A percentile compares a stretch with the other conserved stretches of the same genome.
phyloP scores from a whole-genome alignment of 371 early-diverging fungal species.

The Saksenaea vasiformis region DNA sequence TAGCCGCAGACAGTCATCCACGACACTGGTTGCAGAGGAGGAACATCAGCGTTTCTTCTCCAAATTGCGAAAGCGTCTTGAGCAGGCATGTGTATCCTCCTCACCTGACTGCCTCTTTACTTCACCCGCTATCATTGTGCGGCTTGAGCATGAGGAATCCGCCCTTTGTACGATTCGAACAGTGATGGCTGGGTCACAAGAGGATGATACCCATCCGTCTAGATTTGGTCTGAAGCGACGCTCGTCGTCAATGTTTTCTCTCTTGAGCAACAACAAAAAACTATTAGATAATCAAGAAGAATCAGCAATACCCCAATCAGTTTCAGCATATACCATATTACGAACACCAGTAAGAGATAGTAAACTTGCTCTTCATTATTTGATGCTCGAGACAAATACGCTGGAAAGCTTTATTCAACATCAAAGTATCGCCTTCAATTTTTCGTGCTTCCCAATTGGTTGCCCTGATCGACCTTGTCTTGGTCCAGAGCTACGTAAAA shows the following conservation, averaged over 20 bases:
- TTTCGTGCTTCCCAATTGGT: conserved; percentile 52
- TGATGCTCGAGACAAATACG: conserved; percentile 60
- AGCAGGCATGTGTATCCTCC: conserved; percentile 55
- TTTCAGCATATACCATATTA: conserved; percentile 38
- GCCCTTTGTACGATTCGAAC: conserved; percentile 22
- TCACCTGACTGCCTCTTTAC: conserved; percentile 63
- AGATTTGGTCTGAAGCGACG: conserved; percentile 6
- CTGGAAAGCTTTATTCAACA: conserved; percentile 57
- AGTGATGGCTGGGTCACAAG: conserved; percentile 11
- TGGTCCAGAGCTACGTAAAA: conserved; percentile 50
- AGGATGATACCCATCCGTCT: conserved; percentile 26
- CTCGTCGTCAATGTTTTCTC: conserved; percentile 14
- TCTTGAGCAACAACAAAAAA: conserved; percentile 9
- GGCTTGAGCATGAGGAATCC: conserved; percentile 57
- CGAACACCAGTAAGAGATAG: conserved; percentile 44
- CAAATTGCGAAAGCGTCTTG: conserved; percentile 49
- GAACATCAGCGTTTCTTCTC: conserved; percentile 33
- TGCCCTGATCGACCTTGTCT: conserved; percentile 58
- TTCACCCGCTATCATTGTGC: conserved; percentile 54
- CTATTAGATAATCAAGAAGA: neutral
- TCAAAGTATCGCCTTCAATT: conserved; percentile 59
- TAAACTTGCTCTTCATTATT: conserved; percentile 55
- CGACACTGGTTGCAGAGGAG: neutral
- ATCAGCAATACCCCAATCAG: conserved; percentile 30
- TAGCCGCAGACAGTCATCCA: conserved; percentile 1